Evolutionary conservation across 352 stramenopile genomes (phyloP).

Genomic region (Globisporangium ultimum): DNA sequence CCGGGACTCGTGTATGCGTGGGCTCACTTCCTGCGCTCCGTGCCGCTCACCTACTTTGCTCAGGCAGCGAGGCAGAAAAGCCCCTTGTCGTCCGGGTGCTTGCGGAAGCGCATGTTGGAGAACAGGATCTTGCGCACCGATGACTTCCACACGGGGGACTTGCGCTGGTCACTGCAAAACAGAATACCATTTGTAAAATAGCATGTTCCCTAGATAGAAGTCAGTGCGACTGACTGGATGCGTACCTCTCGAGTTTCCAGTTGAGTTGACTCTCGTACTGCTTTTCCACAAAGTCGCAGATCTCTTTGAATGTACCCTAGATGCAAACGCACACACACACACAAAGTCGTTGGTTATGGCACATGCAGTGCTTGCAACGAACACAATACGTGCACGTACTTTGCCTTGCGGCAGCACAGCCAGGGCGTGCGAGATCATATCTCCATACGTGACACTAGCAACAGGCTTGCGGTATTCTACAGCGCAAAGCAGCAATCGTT

Average conservation of each 20-base stretch:
- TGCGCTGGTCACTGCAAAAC: slow-evolving; percentile 64
- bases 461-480: slow-evolving; percentile 79
- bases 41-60: slow-evolving; percentile 7
- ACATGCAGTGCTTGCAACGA: too few relatives aligned
- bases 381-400: slow-evolving; percentile 42
- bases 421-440: slow-evolving; percentile 89
- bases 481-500: not conserved
- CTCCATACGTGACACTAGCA: slow-evolving; percentile 79
- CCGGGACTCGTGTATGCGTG: not conserved
- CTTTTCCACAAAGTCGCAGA: slow-evolving; percentile 86
- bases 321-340: not conserved
- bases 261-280: slow-evolving; percentile 87
- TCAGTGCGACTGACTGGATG: not conserved
- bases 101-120: slow-evolving; percentile 82
- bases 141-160: slow-evolving; percentile 88
- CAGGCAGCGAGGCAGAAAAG: slow-evolving; percentile 67
- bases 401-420: slow-evolving; percentile 56
- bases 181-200: not conserved
- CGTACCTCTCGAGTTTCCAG: slow-evolving; percentile 86
- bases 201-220: slow-evolving; percentile 2
- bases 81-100: slow-evolving; percentile 67
- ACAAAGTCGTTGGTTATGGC: not conserved
- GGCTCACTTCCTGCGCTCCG: not conserved
- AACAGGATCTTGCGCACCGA: slow-evolving; percentile 89
- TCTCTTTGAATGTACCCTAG: slow-evolving; percentile 85